Evolutionary conservation across 305 asterid species (phyloP).

Genomic region (Rubia peregrina): DNA sequence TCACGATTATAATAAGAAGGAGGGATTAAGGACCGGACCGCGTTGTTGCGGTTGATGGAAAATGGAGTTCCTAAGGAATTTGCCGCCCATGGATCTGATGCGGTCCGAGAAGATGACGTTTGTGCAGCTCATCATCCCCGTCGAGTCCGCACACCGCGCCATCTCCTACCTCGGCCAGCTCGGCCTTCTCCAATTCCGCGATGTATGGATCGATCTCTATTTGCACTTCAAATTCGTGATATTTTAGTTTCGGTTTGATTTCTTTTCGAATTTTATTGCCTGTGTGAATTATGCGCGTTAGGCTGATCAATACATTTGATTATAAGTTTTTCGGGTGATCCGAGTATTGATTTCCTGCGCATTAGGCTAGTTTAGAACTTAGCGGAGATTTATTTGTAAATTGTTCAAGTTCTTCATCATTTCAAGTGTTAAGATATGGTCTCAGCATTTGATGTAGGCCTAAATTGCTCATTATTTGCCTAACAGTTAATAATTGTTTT

Average conservation of each 20-base stretch:
- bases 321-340: neutral
- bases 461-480: neutral
- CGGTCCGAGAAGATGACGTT: constrained; percentile 96
- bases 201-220: constrained; percentile 50
- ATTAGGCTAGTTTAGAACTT: neutral
- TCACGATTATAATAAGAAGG: neutral
- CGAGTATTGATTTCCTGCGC: neutral
- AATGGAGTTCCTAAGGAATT: constrained; percentile 63
- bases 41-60: constrained; percentile 36
- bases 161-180: constrained; percentile 81
- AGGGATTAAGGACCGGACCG: neutral
- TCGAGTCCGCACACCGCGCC: constrained; percentile 94
- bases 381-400: neutral
- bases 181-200: constrained; percentile 89
- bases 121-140: constrained; percentile 88
- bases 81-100: constrained; percentile 98
- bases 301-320: neutral
- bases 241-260: neutral
- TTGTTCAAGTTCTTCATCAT: neutral
- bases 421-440: neutral
- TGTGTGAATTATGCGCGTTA: neutral
- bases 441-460: neutral
- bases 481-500: neutral
- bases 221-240: neutral
- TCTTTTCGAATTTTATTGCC: neutral